phyloP scores from a whole-genome alignment of 495 filamentous ascomycete species.

The Aspergillus campestris region DNA sequence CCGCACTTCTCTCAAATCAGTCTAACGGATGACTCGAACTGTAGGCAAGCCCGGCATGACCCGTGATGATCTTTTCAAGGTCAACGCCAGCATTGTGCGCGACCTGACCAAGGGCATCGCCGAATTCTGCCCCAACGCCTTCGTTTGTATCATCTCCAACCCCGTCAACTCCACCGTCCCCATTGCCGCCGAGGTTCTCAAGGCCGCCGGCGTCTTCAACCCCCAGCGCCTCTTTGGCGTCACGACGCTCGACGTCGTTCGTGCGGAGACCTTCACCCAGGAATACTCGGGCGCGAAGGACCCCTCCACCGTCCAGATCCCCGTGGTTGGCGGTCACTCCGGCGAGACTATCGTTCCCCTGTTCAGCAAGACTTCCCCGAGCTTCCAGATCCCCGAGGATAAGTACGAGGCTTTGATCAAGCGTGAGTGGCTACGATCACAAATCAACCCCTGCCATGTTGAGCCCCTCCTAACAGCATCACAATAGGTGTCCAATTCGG shows the following conservation, averaged over 20 bases:
- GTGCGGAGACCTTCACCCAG: conserved; percentile 92
- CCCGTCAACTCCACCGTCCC: conserved; percentile 98
- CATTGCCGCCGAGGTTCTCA: conserved; percentile 93
- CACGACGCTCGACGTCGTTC: conserved; percentile 95
- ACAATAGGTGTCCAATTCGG: conserved; percentile 80
- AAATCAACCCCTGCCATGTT: background rate
- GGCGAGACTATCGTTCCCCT: conserved; percentile 97
- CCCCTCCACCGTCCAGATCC: conserved; percentile 72
- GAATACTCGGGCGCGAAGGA: conserved; percentile 73
- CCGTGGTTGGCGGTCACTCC: conserved; percentile 94
- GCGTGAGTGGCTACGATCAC: conserved; percentile 42
- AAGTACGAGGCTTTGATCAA: conserved; percentile 81
- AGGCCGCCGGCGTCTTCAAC: conserved; percentile 86
- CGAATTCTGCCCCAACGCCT: conserved; percentile 81
- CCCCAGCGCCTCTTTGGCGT: conserved; percentile 93
- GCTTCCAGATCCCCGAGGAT: conserved; percentile 72
- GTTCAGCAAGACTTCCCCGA: conserved; percentile 80
- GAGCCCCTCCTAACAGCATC: background rate
- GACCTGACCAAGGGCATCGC: conserved; percentile 78
- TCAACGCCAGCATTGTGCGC: conserved; percentile 92
- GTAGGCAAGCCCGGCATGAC: conserved; percentile 98
- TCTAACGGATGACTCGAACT: conserved; percentile 6
- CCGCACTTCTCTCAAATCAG: background rate
- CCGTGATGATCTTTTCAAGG: conserved; percentile 98
- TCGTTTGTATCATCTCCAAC: conserved; percentile 94